Evolutionary conservation across 495 filamentous ascomycete genomes (phyloP), one percentile per base, ranked within the genome.

Genomic region (Cryomyces minteri): DNA sequence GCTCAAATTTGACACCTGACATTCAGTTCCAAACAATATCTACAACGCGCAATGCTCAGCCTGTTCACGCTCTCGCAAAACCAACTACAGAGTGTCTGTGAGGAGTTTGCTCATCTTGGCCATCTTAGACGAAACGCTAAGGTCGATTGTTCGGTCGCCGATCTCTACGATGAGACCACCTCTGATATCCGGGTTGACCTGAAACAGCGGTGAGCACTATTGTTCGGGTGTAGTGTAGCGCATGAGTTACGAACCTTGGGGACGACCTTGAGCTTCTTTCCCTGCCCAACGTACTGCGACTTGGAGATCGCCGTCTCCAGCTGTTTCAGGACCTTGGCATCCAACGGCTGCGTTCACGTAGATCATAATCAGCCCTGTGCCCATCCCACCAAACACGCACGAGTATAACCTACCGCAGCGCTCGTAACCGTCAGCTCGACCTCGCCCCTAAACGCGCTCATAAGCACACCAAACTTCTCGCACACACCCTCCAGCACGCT

Each of bases 81-180:
- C 1, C 18, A 25, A 25, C 87, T 87, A 98, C 79, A 96, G 68
- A 62, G 82, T 74, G 69, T 98, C 92, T 50, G 74, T 85, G 57
- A 98, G 80, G 60, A 94, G 80, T 79, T 98, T 98, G 82, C 96
- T 98, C 78, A 96, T 81, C 75, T 86, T 92, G 63, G 82, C 71
- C 67, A 98, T 82, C 77, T 85, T 90, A 59, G 84, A 70, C 10
- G 90, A 90, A 54, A 98, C 85, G 69, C 81, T 88, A 48, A 95
- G 81, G 67, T 98, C 90, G 59, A 98, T 90, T 59, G 90, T 96
- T 57, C 92, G 82, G 72, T 94, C 92, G 57, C 87, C 88, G 55
- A 98, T 83, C 65, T 98, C 88, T 57, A 98, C 90, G 50, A 98
- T 65, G 43, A 98, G 79, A 18, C 90, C 90, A 42, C 90, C 90